A percentile compares a stretch with the other conserved stretches of the same genome.
phyloP scores from a whole-genome alignment of 805 yeast genomes.

The Brettanomyces bruxellensis region DNA sequence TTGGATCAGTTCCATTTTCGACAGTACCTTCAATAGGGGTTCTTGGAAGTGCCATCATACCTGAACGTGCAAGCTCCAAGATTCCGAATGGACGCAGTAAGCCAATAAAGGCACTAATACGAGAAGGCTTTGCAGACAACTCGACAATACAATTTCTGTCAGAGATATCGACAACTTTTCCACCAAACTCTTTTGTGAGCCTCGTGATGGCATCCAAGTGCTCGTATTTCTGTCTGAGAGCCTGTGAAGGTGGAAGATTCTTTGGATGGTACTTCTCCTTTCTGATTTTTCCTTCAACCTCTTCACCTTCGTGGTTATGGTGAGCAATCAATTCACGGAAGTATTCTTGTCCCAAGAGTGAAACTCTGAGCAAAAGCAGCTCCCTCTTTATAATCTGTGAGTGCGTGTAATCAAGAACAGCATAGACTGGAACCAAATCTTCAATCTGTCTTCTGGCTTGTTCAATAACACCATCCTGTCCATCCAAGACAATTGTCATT shows the following conservation, averaged over 20 bases:
- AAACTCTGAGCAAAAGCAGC: slow-evolving; percentile 82
- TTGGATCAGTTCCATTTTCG: slow-evolving; percentile 40
- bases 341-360: slow-evolving; percentile 95
- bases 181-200: slow-evolving; percentile 82
- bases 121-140: slow-evolving; percentile 86
- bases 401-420: slow-evolving; percentile 88
- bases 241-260: slow-evolving; percentile 83
- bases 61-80: slow-evolving; percentile 92
- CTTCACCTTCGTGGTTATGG: slow-evolving; percentile 47
- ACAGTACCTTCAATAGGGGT: slow-evolving; percentile 63
- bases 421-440: slow-evolving; percentile 96
- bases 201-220: slow-evolving; percentile 80
- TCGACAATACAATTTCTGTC: slow-evolving; percentile 93
- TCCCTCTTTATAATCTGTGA: slow-evolving; percentile 89
- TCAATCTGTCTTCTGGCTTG: slow-evolving; percentile 98
- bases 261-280: slow-evolving; percentile 70
- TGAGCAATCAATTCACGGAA: slow-evolving; percentile 89
- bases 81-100: slow-evolving; percentile 94
- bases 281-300: slow-evolving; percentile 31
- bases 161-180: slow-evolving; percentile 83
- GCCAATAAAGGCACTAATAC: slow-evolving; percentile 79
- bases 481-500: slow-evolving; percentile 92
- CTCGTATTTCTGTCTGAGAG: slow-evolving; percentile 85
- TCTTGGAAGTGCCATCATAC: slow-evolving; percentile 98
- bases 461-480: slow-evolving; percentile 93